Evolutionary conservation across 768 basidiomycete genomes (phyloP).

Genomic region (Fomitopsis serialis): DNA sequence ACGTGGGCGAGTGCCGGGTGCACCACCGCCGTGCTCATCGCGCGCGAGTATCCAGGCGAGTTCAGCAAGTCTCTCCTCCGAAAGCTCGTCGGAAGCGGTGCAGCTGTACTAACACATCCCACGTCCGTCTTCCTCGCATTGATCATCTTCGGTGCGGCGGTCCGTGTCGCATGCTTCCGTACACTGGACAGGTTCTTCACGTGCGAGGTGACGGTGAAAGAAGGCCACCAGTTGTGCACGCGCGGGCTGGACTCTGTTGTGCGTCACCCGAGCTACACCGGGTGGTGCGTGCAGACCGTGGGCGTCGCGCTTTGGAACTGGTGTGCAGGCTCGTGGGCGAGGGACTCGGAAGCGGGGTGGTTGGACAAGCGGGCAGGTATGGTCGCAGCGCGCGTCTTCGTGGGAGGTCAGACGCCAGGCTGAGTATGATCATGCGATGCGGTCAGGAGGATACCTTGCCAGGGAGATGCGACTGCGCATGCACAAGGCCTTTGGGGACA

Average conservation of each 20-base stretch:
- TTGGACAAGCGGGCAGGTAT: slow-evolving; percentile 3
- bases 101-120: not conserved
- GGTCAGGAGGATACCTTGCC: slow-evolving; percentile 8
- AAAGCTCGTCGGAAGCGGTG: not conserved
- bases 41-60: not conserved
- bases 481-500: no score
- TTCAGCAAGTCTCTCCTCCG: not conserved
- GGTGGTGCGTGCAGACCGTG: not conserved
- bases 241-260: slow-evolving; percentile 23
- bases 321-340: slow-evolving; percentile 3
- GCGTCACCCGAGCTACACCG: slow-evolving; percentile 24
- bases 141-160: not conserved
- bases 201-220: slow-evolving; percentile 9
- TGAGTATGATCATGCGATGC: not conserved
- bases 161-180: slow-evolving; percentile 7
- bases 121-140: not conserved
- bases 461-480: slow-evolving; percentile 6
- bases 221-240: slow-evolving; percentile 21
- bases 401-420: not conserved
- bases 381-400: not conserved
- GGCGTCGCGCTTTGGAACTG: slow-evolving; percentile 1
- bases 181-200: slow-evolving; percentile 15
- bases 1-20: not conserved
- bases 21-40: not conserved
- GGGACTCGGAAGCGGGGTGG: slow-evolving; percentile 5